Conservation (phyloP, 192 early-diverging fungal genomes). For the Coemansia sp. region DNA sequence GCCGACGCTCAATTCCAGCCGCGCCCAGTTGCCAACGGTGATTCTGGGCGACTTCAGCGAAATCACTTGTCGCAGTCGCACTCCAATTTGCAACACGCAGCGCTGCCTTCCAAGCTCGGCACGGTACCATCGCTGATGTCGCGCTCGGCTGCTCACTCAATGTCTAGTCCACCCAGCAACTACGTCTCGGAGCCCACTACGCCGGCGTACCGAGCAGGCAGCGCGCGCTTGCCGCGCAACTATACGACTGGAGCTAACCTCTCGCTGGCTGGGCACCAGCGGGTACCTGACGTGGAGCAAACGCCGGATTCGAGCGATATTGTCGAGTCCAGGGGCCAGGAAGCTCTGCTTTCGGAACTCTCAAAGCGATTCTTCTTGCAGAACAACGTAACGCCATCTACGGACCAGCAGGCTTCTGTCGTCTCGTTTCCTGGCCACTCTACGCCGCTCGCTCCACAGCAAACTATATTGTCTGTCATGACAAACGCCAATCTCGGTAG, state of each 20-base stretch:
- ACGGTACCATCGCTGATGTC: conserved; percentile 23
- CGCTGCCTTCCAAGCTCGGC: neutral
- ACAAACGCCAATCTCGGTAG: neutral
- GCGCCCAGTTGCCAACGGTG: neutral
- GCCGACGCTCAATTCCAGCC: neutral
- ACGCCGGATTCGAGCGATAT: neutral
- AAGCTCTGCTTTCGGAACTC: conserved; percentile 1
- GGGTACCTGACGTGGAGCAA: neutral
- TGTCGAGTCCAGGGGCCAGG: neutral
- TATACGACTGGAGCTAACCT: neutral
- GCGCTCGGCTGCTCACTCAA: conserved; percentile 21
- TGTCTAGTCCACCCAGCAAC: conserved; percentile 17
- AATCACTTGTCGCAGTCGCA: conserved; percentile 41
- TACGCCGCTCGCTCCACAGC: neutral
- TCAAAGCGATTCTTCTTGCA: neutral
- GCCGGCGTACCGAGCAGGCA: conserved; percentile 12
- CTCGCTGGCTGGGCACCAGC: neutral
- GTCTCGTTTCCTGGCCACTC: neutral
- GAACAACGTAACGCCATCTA: neutral
- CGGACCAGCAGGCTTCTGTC: neutral
- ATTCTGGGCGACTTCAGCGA: conserved; percentile 19
- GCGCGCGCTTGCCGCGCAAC: neutral
- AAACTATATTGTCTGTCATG: neutral
- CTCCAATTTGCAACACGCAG: conserved; percentile 44
- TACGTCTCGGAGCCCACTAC: conserved; percentile 38